Evolutionary conservation across 2,329 filamentous ascomycete species (phyloP).

Genomic region (Aspergillus sp.): DNA sequence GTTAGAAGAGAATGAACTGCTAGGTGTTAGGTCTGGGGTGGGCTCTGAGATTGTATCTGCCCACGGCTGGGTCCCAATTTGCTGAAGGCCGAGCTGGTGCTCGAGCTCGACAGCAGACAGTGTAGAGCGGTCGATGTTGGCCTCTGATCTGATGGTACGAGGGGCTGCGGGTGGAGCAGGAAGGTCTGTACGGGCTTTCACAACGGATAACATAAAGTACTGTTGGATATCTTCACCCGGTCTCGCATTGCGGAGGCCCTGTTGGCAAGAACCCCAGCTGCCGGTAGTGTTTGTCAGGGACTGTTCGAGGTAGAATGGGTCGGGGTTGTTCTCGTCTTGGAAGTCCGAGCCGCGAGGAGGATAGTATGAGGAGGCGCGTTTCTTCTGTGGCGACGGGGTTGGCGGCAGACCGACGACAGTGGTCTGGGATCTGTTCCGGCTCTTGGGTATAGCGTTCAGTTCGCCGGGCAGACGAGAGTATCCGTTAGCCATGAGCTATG

Average conservation of each 20-base stretch:
- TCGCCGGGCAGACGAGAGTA: conserved; percentile 33
- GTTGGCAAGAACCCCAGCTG: conserved; percentile 26
- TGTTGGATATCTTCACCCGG: conserved; percentile 30
- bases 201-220: conserved; percentile 32
- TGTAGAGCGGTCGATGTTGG: conserved; percentile 29
- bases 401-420: conserved; percentile 31
- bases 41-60: conserved; percentile 28
- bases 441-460: conserved; percentile 32
- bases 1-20: conserved; percentile 41
- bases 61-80: conserved; percentile 25
- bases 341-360: conserved; percentile 26
- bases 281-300: conserved; percentile 30
- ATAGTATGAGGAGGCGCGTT: conserved; percentile 33
- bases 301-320: conserved; percentile 42
- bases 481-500: conserved; percentile 41
- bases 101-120: conserved; percentile 33
- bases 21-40: conserved; percentile 39
- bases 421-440: conserved; percentile 33
- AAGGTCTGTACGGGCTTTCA: conserved; percentile 22
- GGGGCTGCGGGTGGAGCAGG: conserved; percentile 8
- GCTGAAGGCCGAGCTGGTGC: conserved; percentile 29
- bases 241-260: conserved; percentile 33
- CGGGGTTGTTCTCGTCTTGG: conserved; percentile 35
- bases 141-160: conserved; percentile 13
- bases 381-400: conserved; percentile 27